Conservation (phyloP, 306 rosid species). For the Fagus crenata region DNA sequence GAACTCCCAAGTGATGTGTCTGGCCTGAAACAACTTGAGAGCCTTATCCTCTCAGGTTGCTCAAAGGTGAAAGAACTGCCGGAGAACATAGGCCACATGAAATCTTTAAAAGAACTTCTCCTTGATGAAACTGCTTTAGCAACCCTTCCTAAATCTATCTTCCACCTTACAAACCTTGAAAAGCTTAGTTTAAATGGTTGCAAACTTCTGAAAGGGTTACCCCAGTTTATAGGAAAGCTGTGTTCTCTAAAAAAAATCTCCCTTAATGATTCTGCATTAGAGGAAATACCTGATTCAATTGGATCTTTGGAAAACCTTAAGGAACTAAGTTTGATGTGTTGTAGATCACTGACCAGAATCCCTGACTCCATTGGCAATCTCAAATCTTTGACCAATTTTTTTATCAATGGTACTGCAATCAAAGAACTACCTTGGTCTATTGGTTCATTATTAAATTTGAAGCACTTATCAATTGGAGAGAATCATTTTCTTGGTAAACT, state of each 20-base stretch:
- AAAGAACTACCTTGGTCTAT: conserved; percentile 50
- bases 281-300: conserved; percentile 50
- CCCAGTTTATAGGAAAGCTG: conserved; percentile 48
- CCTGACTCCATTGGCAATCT: conserved; percentile 53
- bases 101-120: conserved; percentile 44
- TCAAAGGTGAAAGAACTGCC: conserved; percentile 47
- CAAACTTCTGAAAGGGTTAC: conserved; percentile 37
- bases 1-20: conserved; percentile 54
- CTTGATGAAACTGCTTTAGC: conserved; percentile 41
- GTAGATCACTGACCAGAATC: conserved; percentile 45
- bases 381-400: conserved; percentile 32
- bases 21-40: conserved; percentile 54
- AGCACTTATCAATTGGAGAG: conserved; percentile 33
- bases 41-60: conserved; percentile 46
- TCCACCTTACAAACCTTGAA: conserved; percentile 46
- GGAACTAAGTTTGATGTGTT: conserved; percentile 45
- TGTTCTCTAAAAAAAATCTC: conserved; percentile 50
- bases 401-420: conserved; percentile 25
- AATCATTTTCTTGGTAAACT: conserved; percentile 33
- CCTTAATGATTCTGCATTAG: conserved; percentile 39
- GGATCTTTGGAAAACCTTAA: conserved; percentile 55
- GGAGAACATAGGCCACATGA: conserved; percentile 39
- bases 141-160: conserved; percentile 52
- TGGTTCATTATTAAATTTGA: conserved; percentile 50
- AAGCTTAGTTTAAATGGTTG: conserved; percentile 43